A percentile compares a stretch with the other conserved stretches of the same genome.
These are phyloP conservation scores for Aegle marmelos DNA, from an alignment of 345 rosid species.

Conservation along the genomic window DNA sequence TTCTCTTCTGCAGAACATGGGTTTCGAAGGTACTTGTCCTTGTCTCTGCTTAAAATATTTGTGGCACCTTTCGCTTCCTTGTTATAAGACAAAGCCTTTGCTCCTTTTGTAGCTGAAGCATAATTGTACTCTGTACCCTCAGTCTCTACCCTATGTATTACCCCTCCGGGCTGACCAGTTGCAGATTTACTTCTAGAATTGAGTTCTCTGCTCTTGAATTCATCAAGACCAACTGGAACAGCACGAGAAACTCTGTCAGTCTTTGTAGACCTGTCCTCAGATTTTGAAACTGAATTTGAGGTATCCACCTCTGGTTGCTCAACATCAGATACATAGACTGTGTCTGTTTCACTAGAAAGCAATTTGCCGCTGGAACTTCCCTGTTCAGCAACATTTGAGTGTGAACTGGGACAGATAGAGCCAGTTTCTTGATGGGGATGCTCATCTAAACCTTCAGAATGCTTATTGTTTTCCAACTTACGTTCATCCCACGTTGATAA, in stretches of 20 bases:
- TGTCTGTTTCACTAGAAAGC: conserved; percentile 25
- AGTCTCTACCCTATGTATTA: conserved; percentile 81
- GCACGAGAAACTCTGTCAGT: conserved; percentile 49
- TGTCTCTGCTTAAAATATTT: conserved; percentile 70
- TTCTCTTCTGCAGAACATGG: conserved; percentile 94
- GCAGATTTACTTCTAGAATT: conserved; percentile 58
- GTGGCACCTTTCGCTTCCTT: conserved; percentile 96
- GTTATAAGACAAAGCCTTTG: conserved; percentile 75
- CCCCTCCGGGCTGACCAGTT: conserved; percentile 58
- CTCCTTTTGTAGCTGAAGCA: conserved; percentile 89
- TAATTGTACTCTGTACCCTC: conserved; percentile 88
- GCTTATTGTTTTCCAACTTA: conserved; percentile 11
- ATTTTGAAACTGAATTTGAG: conserved; percentile 24
- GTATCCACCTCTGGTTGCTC: conserved; percentile 27
- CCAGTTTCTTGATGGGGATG: conserved; percentile 20
- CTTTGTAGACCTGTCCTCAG: conserved; percentile 32
- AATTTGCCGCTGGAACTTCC: conserved; percentile 14
- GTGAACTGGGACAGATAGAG: conserved; percentile 16
- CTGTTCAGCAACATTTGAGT: conserved; percentile 23
- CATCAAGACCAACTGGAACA: conserved; percentile 78
- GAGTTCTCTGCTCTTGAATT: conserved; percentile 84
- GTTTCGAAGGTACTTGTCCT: conserved; percentile 88
- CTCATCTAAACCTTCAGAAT: conserved; percentile 25
- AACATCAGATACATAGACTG: conserved; percentile 13
- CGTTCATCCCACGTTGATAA: conserved; percentile 32